phyloP scores from a whole-genome alignment of 306 rosid species.

The Casuarina cunninghamiana region DNA sequence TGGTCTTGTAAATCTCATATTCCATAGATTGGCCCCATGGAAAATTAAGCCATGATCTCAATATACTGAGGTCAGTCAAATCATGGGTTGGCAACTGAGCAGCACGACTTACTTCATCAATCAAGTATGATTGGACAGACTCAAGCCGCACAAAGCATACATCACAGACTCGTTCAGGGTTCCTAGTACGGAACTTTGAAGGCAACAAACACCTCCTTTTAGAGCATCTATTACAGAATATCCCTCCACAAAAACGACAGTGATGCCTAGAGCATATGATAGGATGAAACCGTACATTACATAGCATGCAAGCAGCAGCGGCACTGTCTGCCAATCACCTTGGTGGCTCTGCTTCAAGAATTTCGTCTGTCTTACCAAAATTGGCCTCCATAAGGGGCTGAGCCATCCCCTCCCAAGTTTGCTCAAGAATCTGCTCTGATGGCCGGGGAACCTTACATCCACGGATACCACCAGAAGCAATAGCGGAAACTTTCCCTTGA shows the following conservation, averaged over 20 bases:
- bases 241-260: conserved; percentile 26
- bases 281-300: conserved; percentile 27
- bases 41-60: conserved; percentile 31
- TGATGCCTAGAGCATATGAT: conserved; percentile 30
- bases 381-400: conserved; percentile 23
- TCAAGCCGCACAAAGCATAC: conserved; percentile 29
- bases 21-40: conserved; percentile 34
- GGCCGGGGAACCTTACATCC: conserved; percentile 17
- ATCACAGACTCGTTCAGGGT: conserved; percentile 25
- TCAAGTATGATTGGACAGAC: conserved; percentile 18
- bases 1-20: conserved; percentile 27
- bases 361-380: conserved; percentile 24
- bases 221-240: conserved; percentile 23
- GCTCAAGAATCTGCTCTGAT: conserved; percentile 19
- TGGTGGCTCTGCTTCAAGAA: conserved; percentile 24
- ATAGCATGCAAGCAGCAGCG: conserved; percentile 29
- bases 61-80: conserved; percentile 20
- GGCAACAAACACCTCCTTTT: conserved; percentile 23
- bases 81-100: conserved; percentile 28
- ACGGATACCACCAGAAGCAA: conserved; percentile 21
- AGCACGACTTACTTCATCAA: conserved; percentile 18
- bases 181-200: conserved; percentile 13
- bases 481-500: conserved; percentile 6
- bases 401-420: conserved; percentile 29
- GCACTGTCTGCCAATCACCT: conserved; percentile 26